phyloP scores from a whole-genome alignment of 2,329 filamentous ascomycete genomes.

The Colletotrichum sidae region DNA sequence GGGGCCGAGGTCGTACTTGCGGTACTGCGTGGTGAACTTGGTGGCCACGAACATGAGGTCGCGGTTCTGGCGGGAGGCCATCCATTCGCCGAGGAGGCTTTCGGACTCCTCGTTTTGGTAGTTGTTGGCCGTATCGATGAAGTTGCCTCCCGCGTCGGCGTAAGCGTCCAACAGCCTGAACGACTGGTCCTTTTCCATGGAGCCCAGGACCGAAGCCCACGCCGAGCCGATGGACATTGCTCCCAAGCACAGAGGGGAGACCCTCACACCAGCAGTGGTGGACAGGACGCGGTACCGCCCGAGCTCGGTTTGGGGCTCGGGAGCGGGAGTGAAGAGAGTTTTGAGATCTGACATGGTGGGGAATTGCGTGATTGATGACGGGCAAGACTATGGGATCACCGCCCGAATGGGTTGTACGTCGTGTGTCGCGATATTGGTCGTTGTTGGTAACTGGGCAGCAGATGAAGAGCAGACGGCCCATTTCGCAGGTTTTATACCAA shows the following conservation, averaged over 20 bases:
- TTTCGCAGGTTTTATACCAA: no score
- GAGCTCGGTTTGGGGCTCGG: constrained; percentile 60
- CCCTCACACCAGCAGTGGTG: constrained; percentile 60
- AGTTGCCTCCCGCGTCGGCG: constrained; percentile 70
- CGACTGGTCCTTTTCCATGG: constrained; percentile 63
- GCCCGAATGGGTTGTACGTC: no score
- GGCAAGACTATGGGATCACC: no score
- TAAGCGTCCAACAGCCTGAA: constrained; percentile 71
- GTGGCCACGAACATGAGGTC: constrained; percentile 67
- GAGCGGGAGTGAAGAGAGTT: constrained; percentile 42
- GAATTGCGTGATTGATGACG: background rate
- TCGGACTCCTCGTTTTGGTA: constrained; percentile 71
- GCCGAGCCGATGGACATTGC: constrained; percentile 64
- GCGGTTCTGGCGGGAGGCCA: constrained; percentile 59
- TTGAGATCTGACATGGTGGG: constrained; percentile 22
- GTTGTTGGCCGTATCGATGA: constrained; percentile 73
- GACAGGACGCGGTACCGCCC: constrained; percentile 65
- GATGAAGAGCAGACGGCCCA: no score
- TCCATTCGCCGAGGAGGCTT: constrained; percentile 68
- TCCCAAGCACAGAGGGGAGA: constrained; percentile 65
- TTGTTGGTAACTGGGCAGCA: no score
- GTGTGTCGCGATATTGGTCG: no score
- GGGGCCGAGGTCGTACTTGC: constrained; percentile 47
- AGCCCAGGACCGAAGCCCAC: constrained; percentile 60
- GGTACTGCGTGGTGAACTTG: constrained; percentile 66